A percentile compares a stretch with the other conserved stretches of the same genome.
Evolutionary conservation across 257 asterid genomes (phyloP).

Genomic region (Nyctanthes arbortristis): DNA sequence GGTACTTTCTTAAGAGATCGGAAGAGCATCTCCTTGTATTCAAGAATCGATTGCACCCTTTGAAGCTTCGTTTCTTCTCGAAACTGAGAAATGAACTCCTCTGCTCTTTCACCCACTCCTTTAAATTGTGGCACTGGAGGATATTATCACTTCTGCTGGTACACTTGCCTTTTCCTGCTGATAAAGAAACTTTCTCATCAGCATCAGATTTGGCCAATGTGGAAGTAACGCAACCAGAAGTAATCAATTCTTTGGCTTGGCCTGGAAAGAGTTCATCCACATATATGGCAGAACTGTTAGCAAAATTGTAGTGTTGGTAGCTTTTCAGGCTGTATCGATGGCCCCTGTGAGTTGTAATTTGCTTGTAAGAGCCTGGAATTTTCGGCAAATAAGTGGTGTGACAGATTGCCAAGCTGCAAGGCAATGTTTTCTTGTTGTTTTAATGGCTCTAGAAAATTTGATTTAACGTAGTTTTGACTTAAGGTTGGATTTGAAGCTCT

Average conservation of each 20-base stretch:
- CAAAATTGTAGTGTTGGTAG: slow-evolving; percentile 6
- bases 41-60: slow-evolving; percentile 60
- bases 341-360: slow-evolving; percentile 25
- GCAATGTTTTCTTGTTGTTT: slow-evolving; percentile 25
- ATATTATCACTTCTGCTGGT: slow-evolving; percentile 7
- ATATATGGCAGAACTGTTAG: slow-evolving; percentile 27
- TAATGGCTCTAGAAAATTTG: slow-evolving; percentile 29
- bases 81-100: slow-evolving; percentile 56
- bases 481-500: slow-evolving; percentile 31
- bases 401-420: slow-evolving; percentile 15
- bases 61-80: too few species aligned
- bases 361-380: slow-evolving; percentile 15
- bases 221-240: slow-evolving; percentile 19
- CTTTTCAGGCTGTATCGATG: too few species aligned
- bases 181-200: not conserved
- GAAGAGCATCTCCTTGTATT: slow-evolving; percentile 68
- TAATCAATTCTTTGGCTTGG: slow-evolving; percentile 19
- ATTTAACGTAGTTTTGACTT: slow-evolving; percentile 28
- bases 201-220: not conserved
- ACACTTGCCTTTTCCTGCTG: slow-evolving; percentile 23
- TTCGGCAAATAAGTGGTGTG: slow-evolving; percentile 17
- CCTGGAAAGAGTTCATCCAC: slow-evolving; percentile 38
- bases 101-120: slow-evolving; percentile 58
- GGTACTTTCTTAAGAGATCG: slow-evolving; percentile 32
- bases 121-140: slow-evolving; percentile 31